These are phyloP conservation scores for Zygotorulaspora florentina DNA, from an alignment of 805 yeast species.

Conservation along the genomic window DNA sequence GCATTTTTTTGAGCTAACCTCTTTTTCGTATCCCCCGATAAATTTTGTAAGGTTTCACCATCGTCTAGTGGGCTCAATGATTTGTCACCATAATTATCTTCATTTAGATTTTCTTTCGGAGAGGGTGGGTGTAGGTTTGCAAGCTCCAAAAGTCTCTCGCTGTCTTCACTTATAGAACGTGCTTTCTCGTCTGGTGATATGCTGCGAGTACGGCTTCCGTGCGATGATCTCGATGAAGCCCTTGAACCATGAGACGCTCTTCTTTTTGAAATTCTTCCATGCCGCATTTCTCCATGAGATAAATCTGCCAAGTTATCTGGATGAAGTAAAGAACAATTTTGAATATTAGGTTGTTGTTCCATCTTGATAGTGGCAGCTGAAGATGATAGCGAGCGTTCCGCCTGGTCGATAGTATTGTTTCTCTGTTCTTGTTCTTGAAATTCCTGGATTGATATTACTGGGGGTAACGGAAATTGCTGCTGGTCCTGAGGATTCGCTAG, in stretches of 20 bases:
- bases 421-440: constrained; percentile 15
- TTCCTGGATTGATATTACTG: constrained; percentile 28
- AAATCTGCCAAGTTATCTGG: constrained; percentile 11
- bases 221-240: constrained; percentile 17
- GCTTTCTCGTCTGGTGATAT: constrained; percentile 30
- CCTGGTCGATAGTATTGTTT: neutral
- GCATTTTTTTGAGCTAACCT: constrained; percentile 25
- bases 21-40: constrained; percentile 16
- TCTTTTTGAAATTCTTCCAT: constrained; percentile 27
- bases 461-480: constrained; percentile 13
- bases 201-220: constrained; percentile 12
- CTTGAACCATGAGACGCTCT: constrained; percentile 19
- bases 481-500: constrained; percentile 3
- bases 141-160: constrained; percentile 30
- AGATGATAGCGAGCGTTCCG: neutral
- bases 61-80: constrained; percentile 11
- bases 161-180: constrained; percentile 30
- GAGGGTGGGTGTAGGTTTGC: constrained; percentile 24
- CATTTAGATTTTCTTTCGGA: constrained; percentile 6
- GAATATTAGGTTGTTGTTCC: neutral
- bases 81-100: constrained; percentile 1
- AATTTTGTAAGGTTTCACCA: constrained; percentile 19
- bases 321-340: constrained; percentile 6
- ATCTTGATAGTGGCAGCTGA: neutral
- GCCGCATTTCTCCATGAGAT: constrained; percentile 25